Evolutionary conservation across 805 yeast species (phyloP).

Genomic region (Yamadazyma kitorensis): DNA sequence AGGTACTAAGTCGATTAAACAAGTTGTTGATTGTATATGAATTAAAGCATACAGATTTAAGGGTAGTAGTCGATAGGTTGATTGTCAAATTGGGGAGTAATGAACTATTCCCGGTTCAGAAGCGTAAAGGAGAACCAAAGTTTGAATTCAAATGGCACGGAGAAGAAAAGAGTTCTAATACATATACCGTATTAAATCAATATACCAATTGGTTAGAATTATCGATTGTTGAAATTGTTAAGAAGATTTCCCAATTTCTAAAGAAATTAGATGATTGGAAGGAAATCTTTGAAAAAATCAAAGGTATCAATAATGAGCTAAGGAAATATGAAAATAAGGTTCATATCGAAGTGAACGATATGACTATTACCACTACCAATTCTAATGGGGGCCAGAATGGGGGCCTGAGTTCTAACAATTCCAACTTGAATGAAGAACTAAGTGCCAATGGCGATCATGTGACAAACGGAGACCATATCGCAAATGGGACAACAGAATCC

Average conservation of each 20-base stretch:
- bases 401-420: not conserved
- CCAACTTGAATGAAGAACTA: not conserved
- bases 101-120: constrained; percentile 5
- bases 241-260: constrained; percentile 20
- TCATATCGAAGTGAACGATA: constrained; percentile 1
- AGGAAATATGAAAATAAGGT: constrained; percentile 23
- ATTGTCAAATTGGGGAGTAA: constrained; percentile 6
- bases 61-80: constrained; percentile 17
- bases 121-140: not conserved
- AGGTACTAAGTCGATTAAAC: constrained; percentile 30
- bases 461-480: not conserved
- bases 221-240: constrained; percentile 21
- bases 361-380: no score
- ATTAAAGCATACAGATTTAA: constrained; percentile 32
- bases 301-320: constrained; percentile 27
- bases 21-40: constrained; percentile 33
- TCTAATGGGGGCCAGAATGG: not conserved
- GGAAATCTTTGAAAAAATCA: constrained; percentile 23
- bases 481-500: not conserved
- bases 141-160: constrained; percentile 11
- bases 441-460: not conserved
- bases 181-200: constrained; percentile 13
- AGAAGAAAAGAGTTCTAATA: constrained; percentile 7
- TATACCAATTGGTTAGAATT: constrained; percentile 24
- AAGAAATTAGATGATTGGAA: constrained; percentile 31